These are phyloP conservation scores for Calocybe gangraenosa DNA, from an alignment of 768 basidiomycete species.

Conservation along the genomic window DNA sequence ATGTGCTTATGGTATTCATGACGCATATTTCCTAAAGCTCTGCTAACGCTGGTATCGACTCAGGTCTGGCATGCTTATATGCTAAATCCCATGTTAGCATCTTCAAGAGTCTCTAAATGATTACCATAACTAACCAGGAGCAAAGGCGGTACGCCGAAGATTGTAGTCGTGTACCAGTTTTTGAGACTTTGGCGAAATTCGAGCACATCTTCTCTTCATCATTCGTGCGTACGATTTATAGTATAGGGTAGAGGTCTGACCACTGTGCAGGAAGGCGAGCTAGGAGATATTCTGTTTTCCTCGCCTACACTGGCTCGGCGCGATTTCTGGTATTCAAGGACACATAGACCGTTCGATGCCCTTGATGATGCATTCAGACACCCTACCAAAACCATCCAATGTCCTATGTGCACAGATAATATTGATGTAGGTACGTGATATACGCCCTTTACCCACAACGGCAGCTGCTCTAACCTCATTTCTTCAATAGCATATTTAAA, in stretches of 20 bases:
- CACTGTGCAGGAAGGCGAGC: neutral
- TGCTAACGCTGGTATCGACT: neutral
- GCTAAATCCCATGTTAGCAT: constrained; percentile 14
- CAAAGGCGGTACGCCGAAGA: constrained; percentile 15
- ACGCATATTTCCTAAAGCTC: neutral
- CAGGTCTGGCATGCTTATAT: constrained; percentile 17
- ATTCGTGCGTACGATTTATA: constrained; percentile 1
- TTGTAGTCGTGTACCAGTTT: constrained; percentile 1
- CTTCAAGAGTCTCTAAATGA: too few relatives aligned
- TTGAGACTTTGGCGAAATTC: neutral
- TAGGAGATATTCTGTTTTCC: neutral
- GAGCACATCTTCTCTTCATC: neutral
- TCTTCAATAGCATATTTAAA: constrained; percentile 6
- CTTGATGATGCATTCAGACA: constrained; percentile 10
- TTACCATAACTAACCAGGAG: neutral
- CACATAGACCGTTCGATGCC: constrained; percentile 8
- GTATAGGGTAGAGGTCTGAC: neutral
- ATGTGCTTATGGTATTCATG: constrained; percentile 37
- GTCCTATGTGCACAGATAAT: constrained; percentile 5
- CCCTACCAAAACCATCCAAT: constrained; percentile 6
- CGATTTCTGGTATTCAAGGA: constrained; percentile 3
- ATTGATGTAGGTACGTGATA: constrained; percentile 4
- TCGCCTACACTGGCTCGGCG: constrained; percentile 3
- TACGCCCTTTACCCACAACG: too few relatives aligned
- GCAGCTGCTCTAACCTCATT: too few relatives aligned